phyloP scores from a whole-genome alignment of 208 protist species.

The Trypanosoma rangeli region DNA sequence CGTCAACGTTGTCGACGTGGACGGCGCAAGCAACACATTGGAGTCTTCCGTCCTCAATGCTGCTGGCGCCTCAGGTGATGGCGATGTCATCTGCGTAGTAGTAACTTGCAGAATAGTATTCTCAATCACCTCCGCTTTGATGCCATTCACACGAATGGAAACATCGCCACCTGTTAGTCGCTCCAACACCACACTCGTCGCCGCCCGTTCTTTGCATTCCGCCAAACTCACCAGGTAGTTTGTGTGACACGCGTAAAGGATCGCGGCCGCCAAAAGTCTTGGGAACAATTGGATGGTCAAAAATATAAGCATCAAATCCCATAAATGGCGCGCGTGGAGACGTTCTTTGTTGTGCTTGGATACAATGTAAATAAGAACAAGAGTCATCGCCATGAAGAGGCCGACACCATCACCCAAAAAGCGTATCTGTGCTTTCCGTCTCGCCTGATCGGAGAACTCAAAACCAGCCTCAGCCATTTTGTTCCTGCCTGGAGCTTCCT shows the following conservation, averaged over 20 bases:
- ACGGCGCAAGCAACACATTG: conserved; percentile 1
- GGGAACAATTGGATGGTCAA: conserved; percentile 75
- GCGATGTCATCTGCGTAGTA: conserved; percentile 6
- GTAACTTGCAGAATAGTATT: conserved; percentile 58
- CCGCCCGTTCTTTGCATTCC: conserved; percentile 52
- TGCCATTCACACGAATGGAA: conserved; percentile 44
- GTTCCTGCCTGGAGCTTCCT: background rate
- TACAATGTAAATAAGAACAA: conserved; percentile 61
- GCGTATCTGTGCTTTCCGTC: conserved; percentile 56
- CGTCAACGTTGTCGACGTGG: conserved; percentile 42
- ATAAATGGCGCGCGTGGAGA: conserved; percentile 48
- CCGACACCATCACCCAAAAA: conserved; percentile 58
- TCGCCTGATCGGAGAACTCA: conserved; percentile 55
- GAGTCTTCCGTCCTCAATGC: background rate
- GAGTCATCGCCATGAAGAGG: conserved; percentile 64
- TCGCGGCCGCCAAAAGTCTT: conserved; percentile 59
- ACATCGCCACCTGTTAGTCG: conserved; percentile 21
- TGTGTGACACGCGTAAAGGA: conserved; percentile 69
- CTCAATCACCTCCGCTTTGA: conserved; percentile 24
- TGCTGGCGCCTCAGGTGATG: background rate
- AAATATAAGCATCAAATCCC: conserved; percentile 60
- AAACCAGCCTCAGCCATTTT: conserved; percentile 22
- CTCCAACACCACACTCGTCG: conserved; percentile 48
- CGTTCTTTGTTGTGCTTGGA: conserved; percentile 57
- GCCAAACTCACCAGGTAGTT: conserved; percentile 46